A percentile compares a stretch with the other conserved stretches of the same genome.
These are phyloP conservation scores for Arthrobotrys pseudoclavata DNA, from an alignment of 2,329 filamentous ascomycete genomes.

Conservation along the genomic window DNA sequence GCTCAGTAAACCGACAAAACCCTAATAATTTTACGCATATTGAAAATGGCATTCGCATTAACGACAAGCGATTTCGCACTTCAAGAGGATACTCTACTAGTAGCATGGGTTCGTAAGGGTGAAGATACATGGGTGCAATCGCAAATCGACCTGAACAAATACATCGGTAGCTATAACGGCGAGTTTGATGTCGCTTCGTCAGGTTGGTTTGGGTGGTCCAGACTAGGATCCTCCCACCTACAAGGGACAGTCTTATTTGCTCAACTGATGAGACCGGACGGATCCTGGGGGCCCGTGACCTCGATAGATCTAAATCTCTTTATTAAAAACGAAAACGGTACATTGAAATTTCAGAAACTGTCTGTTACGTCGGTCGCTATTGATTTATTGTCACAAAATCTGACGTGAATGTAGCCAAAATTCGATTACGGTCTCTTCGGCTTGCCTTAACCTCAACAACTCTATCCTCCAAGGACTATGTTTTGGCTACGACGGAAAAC, in stretches of 20 bases:
- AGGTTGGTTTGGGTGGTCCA: slow-evolving; percentile 17
- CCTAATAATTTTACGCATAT: background rate
- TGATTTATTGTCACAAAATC: background rate
- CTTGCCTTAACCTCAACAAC: slow-evolving; percentile 1
- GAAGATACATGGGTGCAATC: slow-evolving; percentile 4
- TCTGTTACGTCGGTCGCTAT: background rate
- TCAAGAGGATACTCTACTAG: slow-evolving; percentile 8
- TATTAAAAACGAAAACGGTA: slow-evolving; percentile 7
- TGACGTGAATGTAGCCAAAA: background rate
- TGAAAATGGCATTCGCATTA: slow-evolving; percentile 10
- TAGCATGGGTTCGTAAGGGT: slow-evolving; percentile 1
- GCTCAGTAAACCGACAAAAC: background rate
- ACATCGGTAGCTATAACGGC: slow-evolving; percentile 12
- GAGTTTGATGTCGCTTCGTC: slow-evolving; percentile 10
- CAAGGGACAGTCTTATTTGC: slow-evolving; percentile 15
- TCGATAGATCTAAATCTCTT: slow-evolving; percentile 15
- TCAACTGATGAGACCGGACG: slow-evolving; percentile 6
- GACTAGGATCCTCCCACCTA: slow-evolving; percentile 3
- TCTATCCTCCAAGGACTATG: slow-evolving; percentile 8
- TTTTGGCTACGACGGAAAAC: slow-evolving; percentile 10
- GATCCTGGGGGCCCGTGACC: slow-evolving; percentile 4
- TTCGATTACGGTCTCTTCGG: slow-evolving; percentile 3
- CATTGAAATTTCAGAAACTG: slow-evolving; percentile 6
- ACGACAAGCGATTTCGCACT: slow-evolving; percentile 20
- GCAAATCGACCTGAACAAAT: background rate